Conservation (phyloP, 768 basidiomycete genomes). For the Paxillus involutus region DNA sequence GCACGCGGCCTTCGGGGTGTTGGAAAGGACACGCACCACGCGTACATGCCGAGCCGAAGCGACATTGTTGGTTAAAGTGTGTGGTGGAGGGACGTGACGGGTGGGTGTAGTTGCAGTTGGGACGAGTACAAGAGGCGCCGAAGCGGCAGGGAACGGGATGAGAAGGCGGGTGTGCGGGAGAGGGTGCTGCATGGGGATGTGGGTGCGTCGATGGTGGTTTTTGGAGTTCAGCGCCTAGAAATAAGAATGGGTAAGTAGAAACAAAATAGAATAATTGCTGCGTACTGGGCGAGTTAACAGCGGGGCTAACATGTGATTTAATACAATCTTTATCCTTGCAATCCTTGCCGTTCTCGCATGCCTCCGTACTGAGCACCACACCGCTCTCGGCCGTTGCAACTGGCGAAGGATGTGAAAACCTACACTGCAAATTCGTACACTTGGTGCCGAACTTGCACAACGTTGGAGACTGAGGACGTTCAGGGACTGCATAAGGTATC, state of each 20-base stretch:
- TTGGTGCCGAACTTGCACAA: conserved; percentile 93
- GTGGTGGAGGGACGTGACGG: conserved; percentile 42
- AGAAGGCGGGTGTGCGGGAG: conserved; percentile 27
- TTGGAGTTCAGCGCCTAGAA: conserved; percentile 29
- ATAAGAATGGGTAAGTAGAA: conserved; percentile 10
- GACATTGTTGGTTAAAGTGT: conserved; percentile 59
- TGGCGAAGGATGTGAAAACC: conserved; percentile 95
- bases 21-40: conserved; percentile 85
- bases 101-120: conserved; percentile 68
- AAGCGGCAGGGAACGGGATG: conserved; percentile 59
- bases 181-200: conserved; percentile 28
- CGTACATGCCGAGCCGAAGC: conserved; percentile 85
- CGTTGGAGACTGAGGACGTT: conserved; percentile 82
- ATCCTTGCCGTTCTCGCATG: conserved; percentile 84
- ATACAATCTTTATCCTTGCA: conserved; percentile 95
- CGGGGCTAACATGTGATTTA: conserved; percentile 88
- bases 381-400: conserved; percentile 94
- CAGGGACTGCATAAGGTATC: conserved; percentile 59
- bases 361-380: conserved; percentile 89
- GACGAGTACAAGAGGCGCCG: conserved; percentile 68
- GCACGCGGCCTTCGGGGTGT: conserved; percentile 84
- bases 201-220: conserved; percentile 40
- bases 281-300: conserved; percentile 64
- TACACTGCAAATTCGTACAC: conserved; percentile 87
- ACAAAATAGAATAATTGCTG: neutral